Conservation (phyloP, 257 asterid species). For the Prunella vulgaris region DNA sequence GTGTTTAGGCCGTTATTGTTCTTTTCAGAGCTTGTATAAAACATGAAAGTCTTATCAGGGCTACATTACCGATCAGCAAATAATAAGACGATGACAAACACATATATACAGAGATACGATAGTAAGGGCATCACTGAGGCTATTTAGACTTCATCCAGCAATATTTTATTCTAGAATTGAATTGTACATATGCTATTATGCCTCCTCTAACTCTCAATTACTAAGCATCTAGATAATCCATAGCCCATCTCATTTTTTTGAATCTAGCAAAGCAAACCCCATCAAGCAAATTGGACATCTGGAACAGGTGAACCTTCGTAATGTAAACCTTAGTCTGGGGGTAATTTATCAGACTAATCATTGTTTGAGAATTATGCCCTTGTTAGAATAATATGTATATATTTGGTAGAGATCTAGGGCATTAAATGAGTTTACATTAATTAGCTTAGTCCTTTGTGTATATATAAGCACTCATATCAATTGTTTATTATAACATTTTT, state of each 20-base stretch:
- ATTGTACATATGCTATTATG: neutral
- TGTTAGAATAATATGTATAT: too few relatives aligned
- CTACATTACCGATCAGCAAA: neutral
- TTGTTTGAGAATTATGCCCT: neutral
- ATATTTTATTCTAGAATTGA: neutral
- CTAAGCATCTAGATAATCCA: slow-evolving; percentile 6
- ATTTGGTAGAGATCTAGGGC: too few relatives aligned
- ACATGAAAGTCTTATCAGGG: neutral
- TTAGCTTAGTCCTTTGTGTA: too few relatives aligned
- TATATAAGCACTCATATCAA: too few relatives aligned
- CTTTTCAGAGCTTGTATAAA: neutral
- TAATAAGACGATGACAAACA: neutral
- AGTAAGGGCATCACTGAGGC: neutral
- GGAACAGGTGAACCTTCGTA: neutral
- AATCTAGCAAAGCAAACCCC: slow-evolving; percentile 8
- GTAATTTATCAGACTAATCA: slow-evolving; percentile 9
- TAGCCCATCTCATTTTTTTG: neutral
- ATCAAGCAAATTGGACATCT: neutral
- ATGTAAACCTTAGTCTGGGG: neutral
- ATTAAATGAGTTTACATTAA: too few relatives aligned
- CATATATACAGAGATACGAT: slow-evolving; percentile 2
- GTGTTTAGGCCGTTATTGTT: neutral
- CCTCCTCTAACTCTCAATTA: neutral
- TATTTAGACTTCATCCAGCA: slow-evolving; percentile 1
- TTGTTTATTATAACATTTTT: too few relatives aligned